phyloP scores from a whole-genome alignment of 345 rosid genomes.

The Melastoma malabathricum region DNA sequence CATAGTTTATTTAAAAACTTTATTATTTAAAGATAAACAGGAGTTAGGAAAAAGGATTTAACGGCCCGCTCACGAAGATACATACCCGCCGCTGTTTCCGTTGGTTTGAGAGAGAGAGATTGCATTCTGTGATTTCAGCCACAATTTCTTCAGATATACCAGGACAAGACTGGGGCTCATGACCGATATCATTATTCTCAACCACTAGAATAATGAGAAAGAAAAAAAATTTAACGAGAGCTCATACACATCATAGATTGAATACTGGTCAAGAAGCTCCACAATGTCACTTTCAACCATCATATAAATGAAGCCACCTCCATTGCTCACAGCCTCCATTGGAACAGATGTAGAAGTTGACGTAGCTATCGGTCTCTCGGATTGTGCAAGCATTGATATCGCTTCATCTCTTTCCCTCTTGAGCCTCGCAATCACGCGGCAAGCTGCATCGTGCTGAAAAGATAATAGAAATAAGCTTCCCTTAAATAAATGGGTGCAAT shows the following conservation, averaged over 20 bases:
- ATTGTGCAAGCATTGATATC: slow-evolving; percentile 60
- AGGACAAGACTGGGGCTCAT: slow-evolving; percentile 40
- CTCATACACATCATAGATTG: slow-evolving; percentile 1
- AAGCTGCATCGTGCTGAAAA: slow-evolving; percentile 94
- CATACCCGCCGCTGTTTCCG: slow-evolving; percentile 73
- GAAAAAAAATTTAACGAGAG: slow-evolving; percentile 8
- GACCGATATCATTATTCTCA: slow-evolving; percentile 32
- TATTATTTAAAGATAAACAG: too few species aligned
- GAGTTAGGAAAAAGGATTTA: too few species aligned
- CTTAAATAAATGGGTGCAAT: not conserved
- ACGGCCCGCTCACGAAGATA: too few species aligned
- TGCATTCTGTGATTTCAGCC: slow-evolving; percentile 72
- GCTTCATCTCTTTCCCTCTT: slow-evolving; percentile 93
- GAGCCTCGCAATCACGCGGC: slow-evolving; percentile 97
- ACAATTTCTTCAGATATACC: slow-evolving; percentile 62
- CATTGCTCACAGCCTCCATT: slow-evolving; percentile 48
- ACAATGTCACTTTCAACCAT: too few species aligned
- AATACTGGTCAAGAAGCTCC: slow-evolving; percentile 23
- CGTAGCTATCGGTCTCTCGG: slow-evolving; percentile 63
- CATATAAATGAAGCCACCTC: slow-evolving; percentile 27
- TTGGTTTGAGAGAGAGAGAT: slow-evolving; percentile 77
- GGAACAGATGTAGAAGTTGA: slow-evolving; percentile 30
- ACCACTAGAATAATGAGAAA: slow-evolving; percentile 27
- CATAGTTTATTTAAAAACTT: too few species aligned
- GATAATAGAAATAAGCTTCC: slow-evolving; percentile 1